These are phyloP conservation scores for Acer saccharum DNA, from an alignment of 345 rosid genomes.

Conservation along the genomic window DNA sequence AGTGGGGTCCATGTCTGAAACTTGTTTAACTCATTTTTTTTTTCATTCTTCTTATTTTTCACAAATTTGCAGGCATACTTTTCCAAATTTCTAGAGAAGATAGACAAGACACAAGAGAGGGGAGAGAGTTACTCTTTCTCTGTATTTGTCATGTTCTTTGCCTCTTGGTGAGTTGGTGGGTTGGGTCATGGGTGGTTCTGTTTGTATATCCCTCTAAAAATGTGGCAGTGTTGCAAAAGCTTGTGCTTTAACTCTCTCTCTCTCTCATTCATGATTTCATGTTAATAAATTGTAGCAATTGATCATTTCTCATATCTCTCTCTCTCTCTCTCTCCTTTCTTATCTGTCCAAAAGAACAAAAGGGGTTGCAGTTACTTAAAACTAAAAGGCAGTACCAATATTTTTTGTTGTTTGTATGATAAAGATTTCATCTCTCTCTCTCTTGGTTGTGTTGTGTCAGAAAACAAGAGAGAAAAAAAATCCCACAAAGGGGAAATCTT, in stretches of 20 bases:
- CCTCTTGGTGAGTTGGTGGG: not conserved
- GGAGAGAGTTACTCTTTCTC: not conserved
- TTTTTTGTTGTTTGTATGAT: not conserved
- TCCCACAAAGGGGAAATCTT: not conserved
- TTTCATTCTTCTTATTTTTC: not conserved
- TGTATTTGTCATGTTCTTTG: slow-evolving; percentile 17
- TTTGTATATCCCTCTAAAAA: not conserved
- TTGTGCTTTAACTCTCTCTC: not conserved
- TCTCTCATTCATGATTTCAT: slow-evolving; percentile 7
- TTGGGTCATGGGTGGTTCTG: not conserved
- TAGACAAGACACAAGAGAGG: not conserved
- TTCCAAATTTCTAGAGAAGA: not conserved
- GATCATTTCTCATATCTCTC: slow-evolving; percentile 2
- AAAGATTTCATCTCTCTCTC: slow-evolving; percentile 18
- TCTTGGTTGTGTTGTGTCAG: slow-evolving; percentile 3
- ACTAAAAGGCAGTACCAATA: not conserved
- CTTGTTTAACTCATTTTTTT: not conserved
- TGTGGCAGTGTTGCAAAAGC: not conserved
- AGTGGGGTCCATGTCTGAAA: slow-evolving; percentile 21
- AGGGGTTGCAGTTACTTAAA: not conserved
- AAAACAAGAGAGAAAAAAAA: not conserved
- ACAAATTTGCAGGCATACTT: slow-evolving; percentile 6
- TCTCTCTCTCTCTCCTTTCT: not conserved
- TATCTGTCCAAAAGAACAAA: not conserved
- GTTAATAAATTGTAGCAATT: not conserved